These are phyloP conservation scores for Coniochaeta ligniaria DNA, from an alignment of 2,329 filamentous ascomycete species.

Conservation along the genomic window DNA sequence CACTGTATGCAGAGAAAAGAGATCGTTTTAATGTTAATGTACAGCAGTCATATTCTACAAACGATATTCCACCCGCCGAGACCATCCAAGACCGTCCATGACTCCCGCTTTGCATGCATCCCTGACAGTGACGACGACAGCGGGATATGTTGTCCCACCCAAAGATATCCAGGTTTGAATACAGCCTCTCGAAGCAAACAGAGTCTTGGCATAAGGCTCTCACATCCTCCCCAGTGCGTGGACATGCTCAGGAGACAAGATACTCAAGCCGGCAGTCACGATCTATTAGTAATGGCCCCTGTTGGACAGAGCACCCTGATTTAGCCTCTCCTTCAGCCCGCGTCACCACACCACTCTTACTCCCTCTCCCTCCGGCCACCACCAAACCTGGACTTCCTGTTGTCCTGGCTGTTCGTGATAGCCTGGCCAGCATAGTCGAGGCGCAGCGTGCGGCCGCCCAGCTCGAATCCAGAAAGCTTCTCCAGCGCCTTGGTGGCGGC, in stretches of 20 bases:
- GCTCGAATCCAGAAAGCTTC: constrained; percentile 42
- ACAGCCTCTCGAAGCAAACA: not conserved
- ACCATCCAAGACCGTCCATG: not conserved
- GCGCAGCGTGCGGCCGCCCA: constrained; percentile 61
- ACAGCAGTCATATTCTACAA: not conserved
- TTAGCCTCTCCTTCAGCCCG: not conserved
- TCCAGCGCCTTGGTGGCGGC: constrained; percentile 56
- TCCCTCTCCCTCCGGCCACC: not conserved
- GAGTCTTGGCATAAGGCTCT: not conserved
- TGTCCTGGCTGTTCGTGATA: too few species aligned
- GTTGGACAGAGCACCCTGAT: too few species aligned
- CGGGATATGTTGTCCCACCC: not conserved
- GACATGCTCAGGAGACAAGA: not conserved
- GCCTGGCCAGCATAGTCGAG: constrained; percentile 50
- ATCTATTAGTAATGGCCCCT: too few species aligned
- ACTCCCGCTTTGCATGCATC: not conserved
- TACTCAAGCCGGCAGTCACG: not conserved
- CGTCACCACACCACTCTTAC: not conserved
- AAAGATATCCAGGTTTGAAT: not conserved
- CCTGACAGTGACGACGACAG: not conserved
- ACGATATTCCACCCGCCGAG: not conserved
- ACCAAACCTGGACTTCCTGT: not conserved
- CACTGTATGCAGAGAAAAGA: too few species aligned
- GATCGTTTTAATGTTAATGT: not conserved
- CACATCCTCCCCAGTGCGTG: not conserved